phyloP scores from a whole-genome alignment of 768 basidiomycete species.

The Lactarius akahatsu region DNA sequence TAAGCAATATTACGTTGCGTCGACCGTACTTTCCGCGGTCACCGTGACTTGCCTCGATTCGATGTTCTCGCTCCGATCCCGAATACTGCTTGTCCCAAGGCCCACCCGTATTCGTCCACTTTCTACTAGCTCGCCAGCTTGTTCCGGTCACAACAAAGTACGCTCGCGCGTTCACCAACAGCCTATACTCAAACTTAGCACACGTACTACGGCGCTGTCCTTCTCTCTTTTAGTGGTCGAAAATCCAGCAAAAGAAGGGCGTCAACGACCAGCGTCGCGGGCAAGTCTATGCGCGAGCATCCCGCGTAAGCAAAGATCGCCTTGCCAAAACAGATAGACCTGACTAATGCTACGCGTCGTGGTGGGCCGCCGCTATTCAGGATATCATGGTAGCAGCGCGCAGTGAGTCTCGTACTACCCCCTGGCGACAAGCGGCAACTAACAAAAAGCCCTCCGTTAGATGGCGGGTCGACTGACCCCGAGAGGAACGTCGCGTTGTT shows the following conservation, averaged over 20 bases:
- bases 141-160: conserved; percentile 30
- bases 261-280: conserved; percentile 23
- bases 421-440: not conserved
- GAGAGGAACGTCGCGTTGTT: conserved; percentile 25
- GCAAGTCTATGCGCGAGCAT: conserved; percentile 20
- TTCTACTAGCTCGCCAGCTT: conserved; percentile 2
- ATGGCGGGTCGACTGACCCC: conserved; percentile 25
- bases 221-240: conserved; percentile 27
- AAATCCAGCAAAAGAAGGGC: conserved; percentile 30
- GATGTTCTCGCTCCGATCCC: not conserved
- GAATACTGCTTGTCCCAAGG: not conserved
- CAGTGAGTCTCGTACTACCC: conserved; percentile 17
- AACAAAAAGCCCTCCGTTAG: conserved; percentile 4
- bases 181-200: not conserved
- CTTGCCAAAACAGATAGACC: not conserved
- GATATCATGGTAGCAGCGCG: conserved; percentile 29
- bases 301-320: conserved; percentile 19
- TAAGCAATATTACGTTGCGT: not conserved
- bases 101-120: conserved; percentile 1
- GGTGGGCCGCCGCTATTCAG: conserved; percentile 4
- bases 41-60: not conserved
- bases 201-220: not conserved
- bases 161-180: not conserved
- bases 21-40: no score
- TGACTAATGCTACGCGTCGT: not conserved